Evolutionary conservation across 352 stramenopile genomes (phyloP).

Genomic region (Phytophthora tentaculata): DNA sequence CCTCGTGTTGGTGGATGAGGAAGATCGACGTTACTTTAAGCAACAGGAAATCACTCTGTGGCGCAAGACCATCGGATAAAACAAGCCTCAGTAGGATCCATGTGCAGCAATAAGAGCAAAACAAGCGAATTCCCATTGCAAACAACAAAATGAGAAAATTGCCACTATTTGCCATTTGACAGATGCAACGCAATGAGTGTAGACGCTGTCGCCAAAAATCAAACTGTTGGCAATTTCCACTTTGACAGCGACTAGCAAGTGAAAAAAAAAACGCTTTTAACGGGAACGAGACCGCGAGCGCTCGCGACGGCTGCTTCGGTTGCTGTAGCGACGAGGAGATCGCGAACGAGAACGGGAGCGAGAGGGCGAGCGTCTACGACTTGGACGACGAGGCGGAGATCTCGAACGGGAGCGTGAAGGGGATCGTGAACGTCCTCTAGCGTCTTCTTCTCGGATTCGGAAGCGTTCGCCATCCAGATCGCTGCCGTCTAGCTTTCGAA

Average conservation of each 20-base stretch:
- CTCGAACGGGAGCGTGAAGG: conserved; percentile 32
- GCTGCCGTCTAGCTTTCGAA: conserved; percentile 54
- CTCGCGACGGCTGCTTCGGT: conserved; percentile 29
- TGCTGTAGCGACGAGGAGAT: conserved; percentile 33
- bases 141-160: conserved; percentile 12
- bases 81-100: conserved; percentile 7
- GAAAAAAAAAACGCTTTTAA: conserved; percentile 15
- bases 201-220: conserved; percentile 20
- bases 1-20: conserved; percentile 98
- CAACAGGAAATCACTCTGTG: conserved; percentile 99
- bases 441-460: conserved; percentile 45
- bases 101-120: conserved; percentile 18
- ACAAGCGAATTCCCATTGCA: conserved; percentile 14
- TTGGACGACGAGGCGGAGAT: conserved; percentile 34
- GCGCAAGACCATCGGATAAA: conserved; percentile 68
- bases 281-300: conserved; percentile 34
- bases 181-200: no score
- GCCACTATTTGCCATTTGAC: neutral
- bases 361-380: conserved; percentile 42
- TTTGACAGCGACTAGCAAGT: conserved; percentile 12
- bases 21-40: conserved; percentile 99
- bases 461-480: conserved; percentile 60
- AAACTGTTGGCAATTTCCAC: conserved; percentile 9
- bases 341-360: conserved; percentile 43
- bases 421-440: conserved; percentile 11